Base-by-base conservation (phyloP, 306 rosid genomes). In the Crotalaria pallida region DNA sequence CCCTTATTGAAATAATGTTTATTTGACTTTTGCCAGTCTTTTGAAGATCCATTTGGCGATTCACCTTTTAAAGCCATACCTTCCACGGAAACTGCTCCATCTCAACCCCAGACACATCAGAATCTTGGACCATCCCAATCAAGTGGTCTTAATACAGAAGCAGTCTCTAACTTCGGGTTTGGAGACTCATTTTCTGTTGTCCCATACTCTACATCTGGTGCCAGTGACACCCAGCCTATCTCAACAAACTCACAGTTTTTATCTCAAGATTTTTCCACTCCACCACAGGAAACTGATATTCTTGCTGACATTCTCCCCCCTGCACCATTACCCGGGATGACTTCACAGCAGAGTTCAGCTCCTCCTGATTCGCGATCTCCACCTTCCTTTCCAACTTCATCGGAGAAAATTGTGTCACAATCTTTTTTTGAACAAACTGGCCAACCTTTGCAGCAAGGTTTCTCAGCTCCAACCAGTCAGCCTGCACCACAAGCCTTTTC, bases 1-100 rank as follows among this genome's bases (percentile, higher is more conserved):
- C 63, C 12, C 48, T 58, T 55, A 48, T 66, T 23, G 34, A 58
- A 60, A 64, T 27, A 67, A 53, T 66, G 53, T 48, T 74, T 31
- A 58, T 47, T 49, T 58, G 66, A 58, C 56, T 59, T 83, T 48
- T 69, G 58, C 82, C 86, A 92, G 96, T 36, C 78, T 47, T 85
- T 85, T 83, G 90, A 74, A 65, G 94, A 92, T 66, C 90, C 95
- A 61, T 87, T 92, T 78, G 96, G 96, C 15, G 92, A 92, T 18
- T 15, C 86, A 11, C 95, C 96, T 65, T 92, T 92, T 75, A 85
- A 69, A 77, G 98, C 98, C 19, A 0, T 82, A 53, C 78, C 93
- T 70, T 84, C 88, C 1, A 1, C 65, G 6, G 86, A 84, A 22
- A 62, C 67, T 47, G 77, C 56, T 72, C 79, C 78, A 52, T 55